Conservation (phyloP, 768 basidiomycete genomes). For the Hortiboletus flavorubellus region DNA sequence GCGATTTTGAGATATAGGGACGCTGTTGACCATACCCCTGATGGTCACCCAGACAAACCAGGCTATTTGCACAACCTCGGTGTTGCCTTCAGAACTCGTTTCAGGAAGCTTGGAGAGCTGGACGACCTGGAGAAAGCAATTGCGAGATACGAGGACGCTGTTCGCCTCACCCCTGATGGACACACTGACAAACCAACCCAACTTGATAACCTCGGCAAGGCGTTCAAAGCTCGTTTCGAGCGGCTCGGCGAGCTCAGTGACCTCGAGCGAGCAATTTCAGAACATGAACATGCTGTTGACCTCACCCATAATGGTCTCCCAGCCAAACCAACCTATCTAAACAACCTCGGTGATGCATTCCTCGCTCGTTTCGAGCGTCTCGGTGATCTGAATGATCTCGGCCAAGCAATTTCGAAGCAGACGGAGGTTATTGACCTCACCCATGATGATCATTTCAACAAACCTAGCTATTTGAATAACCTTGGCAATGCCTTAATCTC, state of each 20-base stretch:
- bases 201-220: no score
- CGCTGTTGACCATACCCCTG: no score
- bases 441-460: not conserved
- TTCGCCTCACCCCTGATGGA: not conserved
- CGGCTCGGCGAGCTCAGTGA: not conserved
- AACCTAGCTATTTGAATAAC: not conserved
- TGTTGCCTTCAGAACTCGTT: not conserved
- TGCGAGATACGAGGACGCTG: not conserved
- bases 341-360: not conserved
- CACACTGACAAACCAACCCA: no score
- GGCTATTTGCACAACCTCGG: no score
- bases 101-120: not conserved
- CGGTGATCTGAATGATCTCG: not conserved
- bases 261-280: conserved; percentile 1
- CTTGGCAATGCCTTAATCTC: not conserved
- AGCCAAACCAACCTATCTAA: not conserved
- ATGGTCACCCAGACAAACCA: no score
- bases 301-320: conserved; percentile 1
- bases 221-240: no score
- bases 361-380: not conserved
- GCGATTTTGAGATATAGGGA: no score
- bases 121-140: not conserved
- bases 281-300: not conserved
- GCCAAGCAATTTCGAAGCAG: not conserved
- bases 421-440: not conserved